phyloP scores from a whole-genome alignment of 2,329 filamentous ascomycete species.

The Aureobasidium sp. region DNA sequence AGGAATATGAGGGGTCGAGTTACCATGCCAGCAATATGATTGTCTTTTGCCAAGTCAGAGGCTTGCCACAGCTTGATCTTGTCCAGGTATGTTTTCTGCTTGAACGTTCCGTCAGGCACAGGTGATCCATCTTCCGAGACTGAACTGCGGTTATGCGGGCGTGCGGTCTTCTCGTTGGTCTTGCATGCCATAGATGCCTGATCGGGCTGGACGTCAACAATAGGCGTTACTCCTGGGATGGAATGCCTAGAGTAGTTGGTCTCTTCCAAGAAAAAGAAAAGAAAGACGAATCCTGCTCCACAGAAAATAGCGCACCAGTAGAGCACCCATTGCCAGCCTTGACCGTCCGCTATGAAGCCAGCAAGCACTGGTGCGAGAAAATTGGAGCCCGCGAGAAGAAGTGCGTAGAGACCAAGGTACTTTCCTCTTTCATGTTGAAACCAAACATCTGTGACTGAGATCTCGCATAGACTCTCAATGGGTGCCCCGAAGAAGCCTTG shows the following conservation, averaged over 20 bases:
- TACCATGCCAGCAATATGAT: conserved; percentile 25
- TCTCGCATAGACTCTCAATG: conserved; percentile 42
- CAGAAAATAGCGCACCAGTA: conserved; percentile 51
- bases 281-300: conserved; percentile 42
- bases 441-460: conserved; percentile 24
- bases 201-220: not conserved
- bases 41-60: conserved; percentile 27
- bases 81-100: conserved; percentile 28
- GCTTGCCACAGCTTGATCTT: conserved; percentile 29
- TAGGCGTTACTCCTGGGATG: not conserved
- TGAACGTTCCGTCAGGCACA: not conserved
- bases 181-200: not conserved
- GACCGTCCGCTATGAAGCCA: conserved; percentile 44
- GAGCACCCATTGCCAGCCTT: conserved; percentile 23
- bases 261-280: conserved; percentile 56
- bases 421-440: conserved; percentile 27
- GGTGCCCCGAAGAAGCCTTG: conserved; percentile 44
- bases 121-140: not conserved
- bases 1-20: conserved; percentile 22
- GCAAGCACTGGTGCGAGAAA: conserved; percentile 43
- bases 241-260: conserved; percentile 41
- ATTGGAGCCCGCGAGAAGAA: conserved; percentile 38
- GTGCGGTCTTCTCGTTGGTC: not conserved
- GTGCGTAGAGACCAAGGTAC: conserved; percentile 25
- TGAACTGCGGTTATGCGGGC: not conserved